Percentiles rank a stretch among this genome's conserved stretches.
Conservation (phyloP, 768 basidiomycete genomes). For the Tremella mesenterica region DNA sequence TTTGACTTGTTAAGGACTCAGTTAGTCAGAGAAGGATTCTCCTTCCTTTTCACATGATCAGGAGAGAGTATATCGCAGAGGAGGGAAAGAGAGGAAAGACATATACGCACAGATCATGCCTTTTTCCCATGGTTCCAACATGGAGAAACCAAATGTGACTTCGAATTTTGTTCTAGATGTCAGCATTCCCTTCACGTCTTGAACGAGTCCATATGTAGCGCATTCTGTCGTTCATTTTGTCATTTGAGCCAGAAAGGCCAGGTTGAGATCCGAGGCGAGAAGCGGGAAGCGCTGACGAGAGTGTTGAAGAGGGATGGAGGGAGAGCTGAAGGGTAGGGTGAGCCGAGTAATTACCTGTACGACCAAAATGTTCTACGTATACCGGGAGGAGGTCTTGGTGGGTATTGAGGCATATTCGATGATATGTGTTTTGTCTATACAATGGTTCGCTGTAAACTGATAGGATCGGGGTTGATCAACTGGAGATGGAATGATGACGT, state of each 20-base stretch:
- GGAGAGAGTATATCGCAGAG: not conserved
- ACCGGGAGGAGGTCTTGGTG: conserved; percentile 21
- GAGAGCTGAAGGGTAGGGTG: too few species aligned
- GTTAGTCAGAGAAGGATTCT: not conserved
- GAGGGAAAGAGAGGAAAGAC: not conserved
- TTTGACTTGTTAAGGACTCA: not conserved
- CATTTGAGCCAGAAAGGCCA: too few species aligned
- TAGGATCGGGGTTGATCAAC: too few species aligned
- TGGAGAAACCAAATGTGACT: conserved; percentile 54
- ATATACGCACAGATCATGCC: conserved; percentile 19
- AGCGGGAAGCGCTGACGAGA: too few species aligned
- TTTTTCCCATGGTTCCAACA: conserved; percentile 66
- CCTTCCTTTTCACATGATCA: not conserved
- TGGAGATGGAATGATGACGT: too few species aligned
- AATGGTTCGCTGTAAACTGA: too few species aligned
- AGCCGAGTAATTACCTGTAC: conserved; percentile 17
- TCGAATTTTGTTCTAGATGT: conserved; percentile 53
- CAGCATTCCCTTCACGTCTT: conserved; percentile 1
- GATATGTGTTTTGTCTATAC: too few species aligned
- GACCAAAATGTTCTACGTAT: conserved; percentile 28
- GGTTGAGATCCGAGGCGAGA: too few species aligned
- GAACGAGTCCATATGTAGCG: too few species aligned
- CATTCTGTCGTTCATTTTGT: too few species aligned
- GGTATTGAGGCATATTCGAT: conserved; percentile 28
- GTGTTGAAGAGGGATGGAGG: too few species aligned